Conservation (phyloP, 1,284 basidiomycete species). For the Ceratobasidium theobromae region DNA sequence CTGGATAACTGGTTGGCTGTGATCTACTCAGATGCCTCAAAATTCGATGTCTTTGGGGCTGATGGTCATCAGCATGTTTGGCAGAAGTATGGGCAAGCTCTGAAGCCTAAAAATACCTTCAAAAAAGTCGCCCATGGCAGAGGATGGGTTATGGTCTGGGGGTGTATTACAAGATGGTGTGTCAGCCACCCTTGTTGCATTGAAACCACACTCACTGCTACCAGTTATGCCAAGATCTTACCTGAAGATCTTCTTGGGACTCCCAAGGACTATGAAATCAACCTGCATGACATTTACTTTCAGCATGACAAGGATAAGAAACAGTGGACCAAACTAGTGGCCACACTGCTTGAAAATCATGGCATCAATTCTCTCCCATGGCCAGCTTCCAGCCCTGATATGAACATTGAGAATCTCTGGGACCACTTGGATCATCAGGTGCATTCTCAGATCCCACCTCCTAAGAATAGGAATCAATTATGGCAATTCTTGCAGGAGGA, state of each 20-base stretch:
- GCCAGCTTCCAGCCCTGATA: conserved; percentile 46
- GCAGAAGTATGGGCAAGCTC: neutral
- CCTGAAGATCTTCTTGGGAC: conserved; percentile 15
- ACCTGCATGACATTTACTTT: conserved; percentile 36
- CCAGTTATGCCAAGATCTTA: conserved; percentile 22
- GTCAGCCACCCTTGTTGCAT: conserved; percentile 24
- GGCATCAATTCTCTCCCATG: conserved; percentile 42
- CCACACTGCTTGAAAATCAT: conserved; percentile 44
- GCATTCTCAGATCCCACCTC: conserved; percentile 34
- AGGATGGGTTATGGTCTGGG: conserved; percentile 33
- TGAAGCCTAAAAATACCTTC: neutral
- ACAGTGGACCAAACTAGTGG: conserved; percentile 41
- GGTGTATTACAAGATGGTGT: conserved; percentile 22
- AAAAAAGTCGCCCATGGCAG: conserved; percentile 28
- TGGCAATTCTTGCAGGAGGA: conserved; percentile 41
- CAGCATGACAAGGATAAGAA: conserved; percentile 47
- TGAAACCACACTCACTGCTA: conserved; percentile 2
- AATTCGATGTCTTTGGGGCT: neutral
- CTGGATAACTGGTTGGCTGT: neutral
- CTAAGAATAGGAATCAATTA: conserved; percentile 39
- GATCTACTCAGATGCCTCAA: neutral
- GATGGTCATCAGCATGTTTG: neutral
- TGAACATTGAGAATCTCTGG: conserved; percentile 48
- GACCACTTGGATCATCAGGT: conserved; percentile 40
- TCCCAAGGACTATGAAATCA: neutral